Conservation (phyloP, 2,329 filamentous ascomycete genomes). For the Colletotrichum sp. region DNA sequence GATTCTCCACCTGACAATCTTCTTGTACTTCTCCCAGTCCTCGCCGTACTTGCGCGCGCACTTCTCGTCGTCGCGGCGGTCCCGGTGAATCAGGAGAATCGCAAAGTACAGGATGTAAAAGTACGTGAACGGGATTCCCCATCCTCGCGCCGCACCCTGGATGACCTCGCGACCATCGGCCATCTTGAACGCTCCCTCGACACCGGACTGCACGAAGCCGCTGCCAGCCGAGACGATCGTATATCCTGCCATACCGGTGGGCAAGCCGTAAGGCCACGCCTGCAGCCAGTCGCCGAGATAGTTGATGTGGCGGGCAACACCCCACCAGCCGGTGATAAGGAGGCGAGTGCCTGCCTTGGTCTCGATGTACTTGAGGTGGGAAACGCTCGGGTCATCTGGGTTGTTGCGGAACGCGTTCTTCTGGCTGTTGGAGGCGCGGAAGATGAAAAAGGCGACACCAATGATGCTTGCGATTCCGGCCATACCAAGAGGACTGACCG, state of each 20-base stretch:
- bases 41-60: conserved; percentile 89
- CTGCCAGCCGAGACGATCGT: conserved; percentile 66
- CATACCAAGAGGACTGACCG: conserved; percentile 74
- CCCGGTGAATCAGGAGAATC: conserved; percentile 83
- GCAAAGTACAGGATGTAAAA: conserved; percentile 96
- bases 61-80: conserved; percentile 88
- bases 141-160: conserved; percentile 76
- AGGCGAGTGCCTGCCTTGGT: conserved; percentile 83
- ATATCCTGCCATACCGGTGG: conserved; percentile 85
- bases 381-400: conserved; percentile 78
- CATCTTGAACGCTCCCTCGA: conserved; percentile 60
- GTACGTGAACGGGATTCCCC: conserved; percentile 89
- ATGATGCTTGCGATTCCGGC: conserved; percentile 71
- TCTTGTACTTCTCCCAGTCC: conserved; percentile 90
- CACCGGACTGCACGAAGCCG: conserved; percentile 47
- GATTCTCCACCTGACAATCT: conserved; percentile 81
- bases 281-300: conserved; percentile 96
- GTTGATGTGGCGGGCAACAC: conserved; percentile 89
- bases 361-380: conserved; percentile 84
- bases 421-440: conserved; percentile 91
- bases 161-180: conserved; percentile 68
- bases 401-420: conserved; percentile 95
- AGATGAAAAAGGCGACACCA: conserved; percentile 81
- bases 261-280: conserved; percentile 88
- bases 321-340: conserved; percentile 92